Conservation (phyloP, 441 rosid species). For the Croton laevigatus region DNA sequence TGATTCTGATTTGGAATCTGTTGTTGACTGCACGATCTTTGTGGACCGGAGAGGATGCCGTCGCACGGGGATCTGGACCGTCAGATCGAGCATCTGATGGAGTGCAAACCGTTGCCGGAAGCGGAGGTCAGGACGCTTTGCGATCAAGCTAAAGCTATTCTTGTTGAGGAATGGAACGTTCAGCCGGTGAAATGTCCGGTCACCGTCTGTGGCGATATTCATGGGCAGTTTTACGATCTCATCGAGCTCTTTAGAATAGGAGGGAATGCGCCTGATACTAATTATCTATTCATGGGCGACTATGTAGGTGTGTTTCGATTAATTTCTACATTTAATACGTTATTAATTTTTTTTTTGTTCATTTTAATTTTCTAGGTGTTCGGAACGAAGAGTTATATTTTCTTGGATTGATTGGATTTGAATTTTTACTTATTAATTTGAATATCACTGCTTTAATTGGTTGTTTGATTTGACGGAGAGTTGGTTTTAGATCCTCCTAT, state of each 20-base stretch:
- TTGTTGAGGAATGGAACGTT: conserved; percentile 98
- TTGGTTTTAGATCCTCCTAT: neutral
- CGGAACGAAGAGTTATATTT: neutral
- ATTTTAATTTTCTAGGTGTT: too few relatives aligned
- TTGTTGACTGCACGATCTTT: conserved; percentile 14
- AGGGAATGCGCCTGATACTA: conserved; percentile 92
- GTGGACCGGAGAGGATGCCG: conserved; percentile 51
- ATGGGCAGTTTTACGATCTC: conserved; percentile 96
- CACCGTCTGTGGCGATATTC: conserved; percentile 98
- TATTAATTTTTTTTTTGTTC: neutral
- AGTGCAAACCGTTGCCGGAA: conserved; percentile 87
- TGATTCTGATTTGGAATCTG: neutral
- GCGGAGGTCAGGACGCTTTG: conserved; percentile 90
- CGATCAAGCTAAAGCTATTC: conserved; percentile 92
- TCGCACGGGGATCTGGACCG: conserved; percentile 90
- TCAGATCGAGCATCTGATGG: conserved; percentile 98
- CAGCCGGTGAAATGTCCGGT: conserved; percentile 99
- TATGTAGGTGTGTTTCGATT: conserved; percentile 69
- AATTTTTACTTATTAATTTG: neutral
- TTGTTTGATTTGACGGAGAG: neutral
- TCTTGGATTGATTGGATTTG: neutral
- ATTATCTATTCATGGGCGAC: conserved; percentile 99
- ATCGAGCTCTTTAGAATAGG: conserved; percentile 94
- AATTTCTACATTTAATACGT: conserved; percentile 1
- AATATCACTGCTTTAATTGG: neutral